phyloP scores from a whole-genome alignment of 2,329 filamentous ascomycete genomes.

The Fonsecaea pedrosoi region DNA sequence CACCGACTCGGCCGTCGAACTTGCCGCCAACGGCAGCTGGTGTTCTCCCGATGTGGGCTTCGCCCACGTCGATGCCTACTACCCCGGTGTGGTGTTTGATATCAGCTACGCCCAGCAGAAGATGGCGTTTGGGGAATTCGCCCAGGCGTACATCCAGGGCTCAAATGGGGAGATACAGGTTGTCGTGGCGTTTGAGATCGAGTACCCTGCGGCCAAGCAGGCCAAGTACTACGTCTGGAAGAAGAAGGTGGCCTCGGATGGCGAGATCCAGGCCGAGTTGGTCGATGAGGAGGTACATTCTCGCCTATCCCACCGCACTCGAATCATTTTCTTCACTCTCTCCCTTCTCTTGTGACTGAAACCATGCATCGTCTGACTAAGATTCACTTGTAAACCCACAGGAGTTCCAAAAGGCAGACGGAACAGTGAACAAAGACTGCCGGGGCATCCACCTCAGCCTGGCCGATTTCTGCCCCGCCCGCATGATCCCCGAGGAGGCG shows the following conservation, averaged over 20 bases:
- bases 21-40: background rate
- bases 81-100: background rate
- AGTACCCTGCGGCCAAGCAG: background rate
- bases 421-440: background rate
- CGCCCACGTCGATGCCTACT: background rate
- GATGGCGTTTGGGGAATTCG: background rate
- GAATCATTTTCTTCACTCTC: background rate
- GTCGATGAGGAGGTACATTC: background rate
- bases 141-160: background rate
- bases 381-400: background rate
- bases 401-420: background rate
- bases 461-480: background rate
- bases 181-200: background rate
- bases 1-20: background rate
- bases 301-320: no score
- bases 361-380: background rate
- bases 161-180: background rate
- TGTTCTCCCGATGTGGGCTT: background rate
- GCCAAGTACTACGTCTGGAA: background rate
- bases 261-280: background rate
- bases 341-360: background rate
- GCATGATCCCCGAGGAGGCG: background rate
- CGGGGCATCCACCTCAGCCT: background rate
- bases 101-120: background rate
- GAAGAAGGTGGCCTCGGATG: background rate